These are phyloP conservation scores for Aspergillus incahuasiensis DNA, from an alignment of 495 filamentous ascomycete species.

Conservation along the genomic window DNA sequence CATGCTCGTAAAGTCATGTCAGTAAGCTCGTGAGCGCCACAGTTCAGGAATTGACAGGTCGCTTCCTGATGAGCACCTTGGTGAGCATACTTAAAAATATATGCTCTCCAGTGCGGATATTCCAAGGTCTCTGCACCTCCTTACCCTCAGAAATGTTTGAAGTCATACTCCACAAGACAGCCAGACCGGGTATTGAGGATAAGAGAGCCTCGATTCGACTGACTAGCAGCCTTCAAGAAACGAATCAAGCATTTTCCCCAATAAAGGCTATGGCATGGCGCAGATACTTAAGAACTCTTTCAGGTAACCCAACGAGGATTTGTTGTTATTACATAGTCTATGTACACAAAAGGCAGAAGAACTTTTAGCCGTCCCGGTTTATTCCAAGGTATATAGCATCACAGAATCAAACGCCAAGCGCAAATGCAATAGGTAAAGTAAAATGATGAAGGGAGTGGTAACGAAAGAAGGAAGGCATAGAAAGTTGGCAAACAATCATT, in stretches of 20 bases:
- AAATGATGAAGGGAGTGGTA: conserved; percentile 8
- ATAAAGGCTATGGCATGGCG: too few species aligned
- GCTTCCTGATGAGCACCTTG: conserved; percentile 26
- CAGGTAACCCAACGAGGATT: background rate
- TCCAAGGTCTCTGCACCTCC: conserved; percentile 20
- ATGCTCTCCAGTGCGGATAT: conserved; percentile 29
- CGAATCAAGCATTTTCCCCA: too few species aligned
- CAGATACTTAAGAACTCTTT: too few species aligned
- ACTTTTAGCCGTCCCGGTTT: conserved; percentile 22
- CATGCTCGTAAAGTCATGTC: background rate
- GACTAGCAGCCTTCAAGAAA: too few species aligned
- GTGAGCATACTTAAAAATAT: conserved; percentile 26
- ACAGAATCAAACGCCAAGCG: conserved; percentile 39
- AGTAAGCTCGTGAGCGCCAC: background rate
- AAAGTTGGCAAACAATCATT: conserved; percentile 24
- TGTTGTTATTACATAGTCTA: conserved; percentile 2
- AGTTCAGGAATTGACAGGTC: conserved; percentile 1
- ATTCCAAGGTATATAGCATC: conserved; percentile 28
- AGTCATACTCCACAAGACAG: conserved; percentile 52
- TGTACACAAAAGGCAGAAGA: conserved; percentile 17
- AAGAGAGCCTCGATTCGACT: too few species aligned
- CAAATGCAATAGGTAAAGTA: conserved; percentile 34
- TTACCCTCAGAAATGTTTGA: conserved; percentile 29
- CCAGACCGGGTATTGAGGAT: too few species aligned
- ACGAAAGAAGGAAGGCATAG: conserved; percentile 24